Percentiles rank a stretch among this genome's conserved stretches.
These are phyloP conservation scores for Zea mays DNA, from an alignment of 176 grass and related monocot species.

Conservation along the genomic window DNA sequence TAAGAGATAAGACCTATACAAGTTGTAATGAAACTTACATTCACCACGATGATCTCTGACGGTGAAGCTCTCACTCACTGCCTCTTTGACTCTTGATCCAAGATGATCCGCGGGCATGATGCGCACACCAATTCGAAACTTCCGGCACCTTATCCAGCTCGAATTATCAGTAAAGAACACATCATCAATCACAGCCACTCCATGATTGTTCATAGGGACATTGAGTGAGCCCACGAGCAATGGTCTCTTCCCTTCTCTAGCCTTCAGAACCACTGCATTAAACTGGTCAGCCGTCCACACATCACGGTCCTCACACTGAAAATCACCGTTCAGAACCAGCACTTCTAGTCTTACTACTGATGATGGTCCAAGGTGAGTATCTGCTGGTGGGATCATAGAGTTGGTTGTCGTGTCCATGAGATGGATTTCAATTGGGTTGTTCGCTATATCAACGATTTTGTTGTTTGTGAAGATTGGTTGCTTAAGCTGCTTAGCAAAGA, in stretches of 20 bases:
- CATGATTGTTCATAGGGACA: constrained; percentile 36
- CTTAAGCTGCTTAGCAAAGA: constrained; percentile 33
- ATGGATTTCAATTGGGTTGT: constrained; percentile 36
- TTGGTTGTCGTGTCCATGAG: constrained; percentile 37
- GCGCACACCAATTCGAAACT: constrained; percentile 61
- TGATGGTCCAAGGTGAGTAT: constrained; percentile 7
- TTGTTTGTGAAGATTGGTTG: constrained; percentile 51
- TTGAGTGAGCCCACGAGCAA: constrained; percentile 45
- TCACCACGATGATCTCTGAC: constrained; percentile 87
- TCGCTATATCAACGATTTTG: constrained; percentile 23
- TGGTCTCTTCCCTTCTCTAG: constrained; percentile 55
- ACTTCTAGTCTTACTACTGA: constrained; percentile 48
- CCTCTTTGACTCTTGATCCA: constrained; percentile 51
- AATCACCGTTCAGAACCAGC: constrained; percentile 68
- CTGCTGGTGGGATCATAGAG: not conserved
- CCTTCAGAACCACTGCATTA: constrained; percentile 35
- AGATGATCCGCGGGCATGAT: not conserved
- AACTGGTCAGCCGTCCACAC: constrained; percentile 58
- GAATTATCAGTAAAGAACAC: constrained; percentile 76
- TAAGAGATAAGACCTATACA: not conserved
- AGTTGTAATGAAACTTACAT: constrained; percentile 41
- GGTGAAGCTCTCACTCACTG: constrained; percentile 53
- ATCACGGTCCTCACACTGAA: constrained; percentile 32
- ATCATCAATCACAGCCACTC: constrained; percentile 41
- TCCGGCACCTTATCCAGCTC: constrained; percentile 60